These are phyloP conservation scores for Leavenworthia alabamica DNA, from an alignment of 345 rosid species.

Conservation along the genomic window DNA sequence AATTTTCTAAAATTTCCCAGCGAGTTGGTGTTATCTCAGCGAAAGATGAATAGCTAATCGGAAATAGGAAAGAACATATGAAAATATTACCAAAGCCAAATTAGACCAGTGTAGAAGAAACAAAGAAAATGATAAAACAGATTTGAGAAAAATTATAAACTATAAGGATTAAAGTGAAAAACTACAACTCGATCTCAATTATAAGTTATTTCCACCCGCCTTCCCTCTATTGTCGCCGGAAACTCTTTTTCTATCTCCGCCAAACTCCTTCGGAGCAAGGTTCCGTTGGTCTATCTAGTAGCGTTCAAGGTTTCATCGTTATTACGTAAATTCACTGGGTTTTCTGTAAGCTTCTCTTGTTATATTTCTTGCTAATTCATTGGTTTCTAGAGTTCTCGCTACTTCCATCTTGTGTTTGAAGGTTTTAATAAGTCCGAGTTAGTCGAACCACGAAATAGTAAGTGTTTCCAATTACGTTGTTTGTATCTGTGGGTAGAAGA, in stretches of 20 bases:
- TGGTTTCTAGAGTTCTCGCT: slow-evolving; percentile 20
- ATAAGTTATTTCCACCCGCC: slow-evolving; percentile 31
- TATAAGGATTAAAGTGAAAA: not conserved
- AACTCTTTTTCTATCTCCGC: slow-evolving; percentile 24
- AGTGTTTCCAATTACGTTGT: not conserved
- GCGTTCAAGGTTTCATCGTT: not conserved
- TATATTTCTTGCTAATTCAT: not conserved
- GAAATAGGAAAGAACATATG: too few species aligned
- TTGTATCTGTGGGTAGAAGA: not conserved
- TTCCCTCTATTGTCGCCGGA: slow-evolving; percentile 24
- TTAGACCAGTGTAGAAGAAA: too few species aligned
- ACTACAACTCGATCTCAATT: slow-evolving; percentile 21
- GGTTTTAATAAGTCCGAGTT: not conserved
- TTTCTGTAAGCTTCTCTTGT: not conserved
- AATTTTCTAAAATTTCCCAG: not conserved
- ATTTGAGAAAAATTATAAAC: too few species aligned
- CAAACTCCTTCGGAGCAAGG: not conserved
- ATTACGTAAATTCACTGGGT: not conserved
- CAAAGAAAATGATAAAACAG: too few species aligned
- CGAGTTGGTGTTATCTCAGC: not conserved
- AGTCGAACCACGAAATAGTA: not conserved
- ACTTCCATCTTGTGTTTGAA: not conserved
- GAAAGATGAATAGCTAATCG: too few species aligned
- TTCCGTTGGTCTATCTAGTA: not conserved
- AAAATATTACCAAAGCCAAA: too few species aligned